These are phyloP conservation scores for Yarrowia osloensis DNA, from an alignment of 805 yeast species.

Conservation along the genomic window DNA sequence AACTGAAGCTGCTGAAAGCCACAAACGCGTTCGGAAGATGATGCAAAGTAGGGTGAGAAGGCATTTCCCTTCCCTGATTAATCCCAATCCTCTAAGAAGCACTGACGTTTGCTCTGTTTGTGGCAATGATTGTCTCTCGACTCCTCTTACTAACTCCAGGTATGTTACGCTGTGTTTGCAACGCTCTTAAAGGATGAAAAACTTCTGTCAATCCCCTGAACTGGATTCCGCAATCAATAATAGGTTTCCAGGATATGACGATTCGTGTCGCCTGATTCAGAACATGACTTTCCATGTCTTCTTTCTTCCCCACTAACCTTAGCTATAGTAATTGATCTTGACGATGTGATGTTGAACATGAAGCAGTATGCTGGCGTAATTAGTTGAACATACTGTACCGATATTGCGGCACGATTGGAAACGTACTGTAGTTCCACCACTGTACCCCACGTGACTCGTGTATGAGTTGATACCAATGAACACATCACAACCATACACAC, in stretches of 20 bases:
- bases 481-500: background rate
- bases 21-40: conserved; percentile 31
- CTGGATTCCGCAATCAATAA: conserved; percentile 31
- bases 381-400: too few species aligned
- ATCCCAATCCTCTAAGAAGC: conserved; percentile 40
- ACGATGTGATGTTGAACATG: too few species aligned
- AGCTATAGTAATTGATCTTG: background rate
- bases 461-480: too few species aligned
- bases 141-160: background rate
- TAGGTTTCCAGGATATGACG: conserved; percentile 29
- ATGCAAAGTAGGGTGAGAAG: conserved; percentile 34
- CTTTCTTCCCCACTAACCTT: background rate
- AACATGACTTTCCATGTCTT: too few species aligned
- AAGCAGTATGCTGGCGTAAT: too few species aligned
- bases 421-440: too few species aligned
- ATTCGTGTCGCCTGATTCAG: conserved; percentile 30
- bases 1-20: background rate
- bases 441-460: too few species aligned
- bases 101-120: conserved; percentile 33
- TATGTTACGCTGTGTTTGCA: conserved; percentile 11
- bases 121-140: background rate
- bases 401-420: too few species aligned
- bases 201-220: conserved; percentile 42
- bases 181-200: conserved; percentile 35
- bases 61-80: conserved; percentile 31